phyloP scores from a whole-genome alignment of 1,139 yeast species.

The Candida sp. region DNA sequence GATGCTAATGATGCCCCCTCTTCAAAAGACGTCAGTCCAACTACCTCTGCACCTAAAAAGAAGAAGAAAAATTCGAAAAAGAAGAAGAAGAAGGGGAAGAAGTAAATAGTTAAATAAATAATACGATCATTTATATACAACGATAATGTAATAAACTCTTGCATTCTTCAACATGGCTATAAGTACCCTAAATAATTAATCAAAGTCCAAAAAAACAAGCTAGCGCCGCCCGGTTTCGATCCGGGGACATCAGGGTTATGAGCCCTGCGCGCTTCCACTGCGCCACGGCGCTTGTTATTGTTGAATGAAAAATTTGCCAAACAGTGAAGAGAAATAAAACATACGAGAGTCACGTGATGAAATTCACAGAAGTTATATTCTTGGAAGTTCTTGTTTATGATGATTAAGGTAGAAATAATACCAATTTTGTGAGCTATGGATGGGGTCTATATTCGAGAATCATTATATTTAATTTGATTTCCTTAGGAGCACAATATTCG shows the following conservation, averaged over 20 bases:
- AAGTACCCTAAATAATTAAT: too few relatives aligned
- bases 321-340: too few relatives aligned
- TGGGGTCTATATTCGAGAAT: too few relatives aligned
- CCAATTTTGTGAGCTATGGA: too few relatives aligned
- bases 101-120: constrained; percentile 4
- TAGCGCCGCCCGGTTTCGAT: constrained; percentile 98
- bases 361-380: too few relatives aligned
- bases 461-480: too few relatives aligned
- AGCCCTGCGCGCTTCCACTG: constrained; percentile 99
- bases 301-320: neutral
- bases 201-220: constrained; percentile 11
- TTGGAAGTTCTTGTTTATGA: too few relatives aligned
- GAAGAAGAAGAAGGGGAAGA: constrained; percentile 14
- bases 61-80: constrained; percentile 12
- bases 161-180: too few relatives aligned
- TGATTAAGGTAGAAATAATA: too few relatives aligned
- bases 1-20: neutral
- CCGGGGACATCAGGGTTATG: constrained; percentile 99
- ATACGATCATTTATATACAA: neutral
- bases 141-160: too few relatives aligned
- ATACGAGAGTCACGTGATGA: too few relatives aligned
- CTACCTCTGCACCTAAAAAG: constrained; percentile 6
- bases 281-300: constrained; percentile 67
- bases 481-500: too few relatives aligned
- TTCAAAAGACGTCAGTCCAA: constrained; percentile 5